A percentile compares a stretch with the other conserved stretches of the same genome.
Conservation (phyloP, 208 protist genomes). For the Leishmania braziliensis region DNA sequence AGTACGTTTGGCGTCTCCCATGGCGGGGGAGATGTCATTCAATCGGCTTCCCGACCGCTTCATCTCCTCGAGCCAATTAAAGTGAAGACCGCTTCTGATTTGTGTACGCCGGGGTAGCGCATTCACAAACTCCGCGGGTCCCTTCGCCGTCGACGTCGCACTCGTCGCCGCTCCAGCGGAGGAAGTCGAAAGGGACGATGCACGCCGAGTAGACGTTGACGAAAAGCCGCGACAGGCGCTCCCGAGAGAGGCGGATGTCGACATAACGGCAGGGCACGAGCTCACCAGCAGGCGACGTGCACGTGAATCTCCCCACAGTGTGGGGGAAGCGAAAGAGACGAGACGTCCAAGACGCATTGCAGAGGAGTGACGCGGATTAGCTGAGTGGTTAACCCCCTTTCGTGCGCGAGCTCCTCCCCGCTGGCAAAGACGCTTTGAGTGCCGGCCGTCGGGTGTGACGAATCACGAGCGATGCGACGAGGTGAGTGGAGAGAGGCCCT, state of each 20-base stretch:
- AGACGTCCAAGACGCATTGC: neutral
- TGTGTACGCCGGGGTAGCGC: conserved; percentile 49
- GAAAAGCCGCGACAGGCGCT: conserved; percentile 2
- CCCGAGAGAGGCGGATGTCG: neutral
- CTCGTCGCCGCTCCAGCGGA: neutral
- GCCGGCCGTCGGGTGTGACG: no score
- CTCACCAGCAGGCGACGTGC: neutral
- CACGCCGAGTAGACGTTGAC: neutral
- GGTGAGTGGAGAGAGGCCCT: neutral
- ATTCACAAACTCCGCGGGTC: conserved; percentile 8
- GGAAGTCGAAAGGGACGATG: neutral
- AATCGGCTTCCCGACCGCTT: conserved; percentile 52
- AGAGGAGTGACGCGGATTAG: neutral
- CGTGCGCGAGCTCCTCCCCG: neutral
- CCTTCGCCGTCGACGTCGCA: neutral
- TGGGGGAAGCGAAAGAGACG: neutral
- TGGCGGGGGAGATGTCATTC: conserved; percentile 78
- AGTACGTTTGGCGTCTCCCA: conserved; percentile 60
- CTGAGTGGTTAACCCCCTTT: neutral
- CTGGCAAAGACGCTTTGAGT: no score
- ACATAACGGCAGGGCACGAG: neutral
- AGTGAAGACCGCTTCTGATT: conserved; percentile 51
- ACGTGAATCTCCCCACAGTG: neutral
- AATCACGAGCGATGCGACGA: neutral
- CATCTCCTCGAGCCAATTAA: conserved; percentile 70